A percentile compares a stretch with the other conserved stretches of the same genome.
phyloP scores from a whole-genome alignment of 768 basidiomycete genomes.

The Punctularia strigosozonata region DNA sequence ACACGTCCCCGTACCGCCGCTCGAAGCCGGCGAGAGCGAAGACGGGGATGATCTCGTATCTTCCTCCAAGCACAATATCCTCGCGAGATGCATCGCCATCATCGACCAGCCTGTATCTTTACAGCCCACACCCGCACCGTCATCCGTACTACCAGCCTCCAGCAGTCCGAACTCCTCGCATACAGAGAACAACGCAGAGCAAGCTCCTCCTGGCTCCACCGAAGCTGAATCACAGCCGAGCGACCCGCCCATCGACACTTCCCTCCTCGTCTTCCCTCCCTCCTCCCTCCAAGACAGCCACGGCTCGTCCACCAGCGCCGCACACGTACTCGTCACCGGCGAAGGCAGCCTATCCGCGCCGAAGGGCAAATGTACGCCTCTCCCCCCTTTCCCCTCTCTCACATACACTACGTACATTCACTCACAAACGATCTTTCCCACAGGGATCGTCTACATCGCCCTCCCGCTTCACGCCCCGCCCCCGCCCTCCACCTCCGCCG shows the following conservation, averaged over 20 bases:
- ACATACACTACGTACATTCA: neutral
- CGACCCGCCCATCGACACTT: slow-evolving; percentile 38
- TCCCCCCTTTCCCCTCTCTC: neutral
- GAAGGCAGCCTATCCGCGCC: slow-evolving; percentile 68
- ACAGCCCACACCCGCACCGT: slow-evolving; percentile 9
- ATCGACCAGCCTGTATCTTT: slow-evolving; percentile 29
- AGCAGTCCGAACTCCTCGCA: no score
- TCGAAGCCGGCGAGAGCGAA: neutral
- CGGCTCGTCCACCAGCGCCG: slow-evolving; percentile 35
- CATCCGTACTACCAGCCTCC: no score
- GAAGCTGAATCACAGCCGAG: slow-evolving; percentile 12
- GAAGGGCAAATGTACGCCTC: slow-evolving; percentile 51
- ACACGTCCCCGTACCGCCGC: neutral
- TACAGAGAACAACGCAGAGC: neutral
- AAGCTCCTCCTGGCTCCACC: slow-evolving; percentile 15
- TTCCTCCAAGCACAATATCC: slow-evolving; percentile 8
- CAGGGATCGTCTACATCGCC: slow-evolving; percentile 11
- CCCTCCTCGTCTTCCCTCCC: slow-evolving; percentile 68
- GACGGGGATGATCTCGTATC: neutral
- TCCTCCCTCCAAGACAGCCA: slow-evolving; percentile 30
- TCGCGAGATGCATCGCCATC: slow-evolving; percentile 41
- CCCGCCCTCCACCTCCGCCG: slow-evolving; percentile 5
- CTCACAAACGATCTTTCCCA: neutral
- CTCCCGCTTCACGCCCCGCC: slow-evolving; percentile 4
- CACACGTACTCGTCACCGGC: slow-evolving; percentile 58